Evolutionary conservation across 441 rosid species (phyloP), one percentile per base, ranked within the genome.

Genomic region (Oxalis stricta): DNA sequence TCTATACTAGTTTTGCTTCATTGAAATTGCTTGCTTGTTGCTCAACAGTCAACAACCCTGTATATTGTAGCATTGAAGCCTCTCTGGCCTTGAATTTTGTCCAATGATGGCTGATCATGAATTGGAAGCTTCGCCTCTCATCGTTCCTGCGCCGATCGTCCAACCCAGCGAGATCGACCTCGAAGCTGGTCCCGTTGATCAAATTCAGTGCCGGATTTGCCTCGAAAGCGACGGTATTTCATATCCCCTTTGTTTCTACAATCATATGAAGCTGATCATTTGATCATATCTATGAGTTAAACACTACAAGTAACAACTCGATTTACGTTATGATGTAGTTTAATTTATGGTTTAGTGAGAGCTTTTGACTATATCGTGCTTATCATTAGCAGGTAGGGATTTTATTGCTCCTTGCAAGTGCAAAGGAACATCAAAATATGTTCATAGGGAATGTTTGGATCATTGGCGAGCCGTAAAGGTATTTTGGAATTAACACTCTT

Each of bases 361-460:
- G 31, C 31, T 6, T 26, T 26, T 26, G 31, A 8, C 10, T 2
- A 26, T 11, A 26, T 6, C 31, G 10, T 26, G 31, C 31, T 14
- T 51, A 33, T 24, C 7, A 30, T 31, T 13, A 18, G 46, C 83
- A 92, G 99, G 99, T 62, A 84, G 99, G 67, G 97, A 92, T 67
- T 92, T 92, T 62, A 92, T 92, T 37, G 92, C 97, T 42, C 99
- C 99, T 13, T 92, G 99, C 77, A 87, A 77, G 71, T 87, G 99
- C 72, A 92, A 84, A 70, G 98, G 99, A 56, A 84, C 99, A 5
- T 73, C 96, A 7, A 87, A 87, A 68, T 87, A 87, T 72, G 99
- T 92, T 5, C 99, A 92, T 44, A 81, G 99, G 11, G 93, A 80
- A 51, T 92, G 99, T 57, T 78, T 92, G 71, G 96, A 92, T 61